Conservation (phyloP, 139 green algal species). For the Ostreobium quekettii region DNA sequence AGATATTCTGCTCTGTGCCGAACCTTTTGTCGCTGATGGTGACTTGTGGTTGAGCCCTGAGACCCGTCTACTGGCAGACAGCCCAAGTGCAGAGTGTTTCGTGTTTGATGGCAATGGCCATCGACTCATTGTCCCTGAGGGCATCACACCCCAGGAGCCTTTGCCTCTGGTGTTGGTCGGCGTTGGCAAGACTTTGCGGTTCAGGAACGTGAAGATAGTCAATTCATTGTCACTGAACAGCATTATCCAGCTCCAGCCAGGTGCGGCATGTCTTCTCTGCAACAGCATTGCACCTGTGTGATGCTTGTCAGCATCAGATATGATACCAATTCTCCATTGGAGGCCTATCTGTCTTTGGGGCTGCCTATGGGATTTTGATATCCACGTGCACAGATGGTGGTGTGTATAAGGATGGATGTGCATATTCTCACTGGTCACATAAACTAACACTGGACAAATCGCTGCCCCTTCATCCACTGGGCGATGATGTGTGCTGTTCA, state of each 20-base stretch:
- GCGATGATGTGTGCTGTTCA: too few species aligned
- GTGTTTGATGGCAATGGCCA: slow-evolving; percentile 68
- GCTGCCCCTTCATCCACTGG: too few species aligned
- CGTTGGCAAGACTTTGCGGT: slow-evolving; percentile 46
- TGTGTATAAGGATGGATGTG: too few species aligned
- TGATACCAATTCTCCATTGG: too few species aligned
- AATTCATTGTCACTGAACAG: slow-evolving; percentile 54
- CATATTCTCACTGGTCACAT: too few species aligned
- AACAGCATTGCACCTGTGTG: too few species aligned
- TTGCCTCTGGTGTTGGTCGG: slow-evolving; percentile 82
- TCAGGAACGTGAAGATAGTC: slow-evolving; percentile 71
- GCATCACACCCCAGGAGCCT: slow-evolving; percentile 39
- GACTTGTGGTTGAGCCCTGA: slow-evolving; percentile 78
- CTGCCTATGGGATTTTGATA: too few species aligned
- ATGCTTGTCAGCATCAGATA: too few species aligned
- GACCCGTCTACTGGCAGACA: slow-evolving; percentile 74
- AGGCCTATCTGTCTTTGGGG: too few species aligned
- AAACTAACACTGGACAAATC: too few species aligned
- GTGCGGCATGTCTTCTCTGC: slow-evolving; percentile 20
- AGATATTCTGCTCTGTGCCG: slow-evolving; percentile 28
- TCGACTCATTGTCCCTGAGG: slow-evolving; percentile 49
- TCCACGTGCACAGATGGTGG: too few species aligned
- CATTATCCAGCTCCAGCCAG: slow-evolving; percentile 56
- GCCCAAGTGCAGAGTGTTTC: slow-evolving; percentile 25
- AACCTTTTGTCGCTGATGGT: slow-evolving; percentile 26